Conservation (phyloP, 2,329 filamentous ascomycete genomes). For the Cladobotryum mycophilum region DNA sequence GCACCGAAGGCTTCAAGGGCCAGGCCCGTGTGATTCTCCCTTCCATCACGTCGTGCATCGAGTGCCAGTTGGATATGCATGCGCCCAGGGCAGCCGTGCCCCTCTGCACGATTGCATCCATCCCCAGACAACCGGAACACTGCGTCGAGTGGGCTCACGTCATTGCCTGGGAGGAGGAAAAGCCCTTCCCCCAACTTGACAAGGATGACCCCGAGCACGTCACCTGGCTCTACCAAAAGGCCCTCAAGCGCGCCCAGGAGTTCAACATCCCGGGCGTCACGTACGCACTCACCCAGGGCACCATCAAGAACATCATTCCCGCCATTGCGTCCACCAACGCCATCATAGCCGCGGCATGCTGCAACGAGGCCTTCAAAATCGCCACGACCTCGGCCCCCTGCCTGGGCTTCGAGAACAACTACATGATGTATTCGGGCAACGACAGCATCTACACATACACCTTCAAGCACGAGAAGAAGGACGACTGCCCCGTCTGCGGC, state of each 20-base stretch:
- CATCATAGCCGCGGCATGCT: conserved; percentile 90
- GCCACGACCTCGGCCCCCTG: conserved; percentile 75
- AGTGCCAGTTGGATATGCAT: conserved; percentile 98
- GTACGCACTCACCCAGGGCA: conserved; percentile 91
- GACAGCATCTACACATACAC: conserved; percentile 96
- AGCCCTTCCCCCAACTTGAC: conserved; percentile 78
- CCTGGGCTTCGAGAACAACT: conserved; percentile 74
- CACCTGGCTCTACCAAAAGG: conserved; percentile 89
- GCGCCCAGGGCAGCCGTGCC: conserved; percentile 95
- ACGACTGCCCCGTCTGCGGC: conserved; percentile 91
- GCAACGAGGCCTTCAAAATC: conserved; percentile 95
- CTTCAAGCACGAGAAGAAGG: conserved; percentile 89
- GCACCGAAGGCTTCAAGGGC: conserved; percentile 97
- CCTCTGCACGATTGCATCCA: conserved; percentile 91
- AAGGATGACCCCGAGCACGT: conserved; percentile 97
- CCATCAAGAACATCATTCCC: conserved; percentile 98
- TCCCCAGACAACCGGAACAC: conserved; percentile 93
- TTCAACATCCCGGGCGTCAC: conserved; percentile 91
- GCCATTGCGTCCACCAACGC: conserved; percentile 97
- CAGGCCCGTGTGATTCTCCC: conserved; percentile 90
- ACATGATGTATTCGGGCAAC: conserved; percentile 99
- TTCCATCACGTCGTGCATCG: conserved; percentile 89
- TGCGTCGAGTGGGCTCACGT: conserved; percentile 99
- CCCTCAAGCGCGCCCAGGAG: conserved; percentile 71
- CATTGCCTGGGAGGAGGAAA: conserved; percentile 89